Conservation (phyloP, 2,329 filamentous ascomycete genomes). For the Onygenales sp. region DNA sequence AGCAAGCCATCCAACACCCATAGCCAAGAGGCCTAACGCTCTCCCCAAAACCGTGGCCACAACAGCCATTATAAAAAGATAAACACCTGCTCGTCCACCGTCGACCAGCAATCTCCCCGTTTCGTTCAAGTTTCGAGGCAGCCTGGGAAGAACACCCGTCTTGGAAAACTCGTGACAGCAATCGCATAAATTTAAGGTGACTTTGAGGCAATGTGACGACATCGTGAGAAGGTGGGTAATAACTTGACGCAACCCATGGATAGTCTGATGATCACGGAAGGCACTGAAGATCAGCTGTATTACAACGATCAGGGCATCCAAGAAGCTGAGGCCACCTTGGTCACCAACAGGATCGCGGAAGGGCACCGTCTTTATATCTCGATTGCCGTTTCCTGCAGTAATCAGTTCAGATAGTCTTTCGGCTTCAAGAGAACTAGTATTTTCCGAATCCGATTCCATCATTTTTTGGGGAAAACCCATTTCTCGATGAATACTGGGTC, state of each 20-base stretch:
- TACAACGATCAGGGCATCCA: neutral
- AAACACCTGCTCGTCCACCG: constrained; percentile 23
- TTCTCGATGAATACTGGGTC: neutral
- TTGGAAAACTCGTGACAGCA: neutral
- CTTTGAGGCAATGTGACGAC: constrained; percentile 1
- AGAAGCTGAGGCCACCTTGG: neutral
- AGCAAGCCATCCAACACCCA: constrained; percentile 26
- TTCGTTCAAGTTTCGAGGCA: constrained; percentile 1
- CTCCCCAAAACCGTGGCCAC: constrained; percentile 22
- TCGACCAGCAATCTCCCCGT: constrained; percentile 18
- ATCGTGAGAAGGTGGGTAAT: constrained; percentile 1
- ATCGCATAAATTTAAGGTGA: neutral
- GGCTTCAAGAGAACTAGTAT: neutral
- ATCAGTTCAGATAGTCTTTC: neutral
- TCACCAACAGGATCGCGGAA: neutral
- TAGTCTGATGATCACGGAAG: neutral
- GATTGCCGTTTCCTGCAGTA: neutral
- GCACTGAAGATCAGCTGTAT: neutral
- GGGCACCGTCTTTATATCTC: neutral
- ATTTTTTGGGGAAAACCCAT: neutral
- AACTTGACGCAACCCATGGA: neutral
- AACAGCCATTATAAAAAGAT: constrained; percentile 25
- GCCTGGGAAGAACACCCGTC: neutral
- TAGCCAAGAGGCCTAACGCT: constrained; percentile 21
- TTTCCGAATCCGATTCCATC: neutral